phyloP scores from a whole-genome alignment of 768 basidiomycete species.

The Naganishia vaughanmartiniae region DNA sequence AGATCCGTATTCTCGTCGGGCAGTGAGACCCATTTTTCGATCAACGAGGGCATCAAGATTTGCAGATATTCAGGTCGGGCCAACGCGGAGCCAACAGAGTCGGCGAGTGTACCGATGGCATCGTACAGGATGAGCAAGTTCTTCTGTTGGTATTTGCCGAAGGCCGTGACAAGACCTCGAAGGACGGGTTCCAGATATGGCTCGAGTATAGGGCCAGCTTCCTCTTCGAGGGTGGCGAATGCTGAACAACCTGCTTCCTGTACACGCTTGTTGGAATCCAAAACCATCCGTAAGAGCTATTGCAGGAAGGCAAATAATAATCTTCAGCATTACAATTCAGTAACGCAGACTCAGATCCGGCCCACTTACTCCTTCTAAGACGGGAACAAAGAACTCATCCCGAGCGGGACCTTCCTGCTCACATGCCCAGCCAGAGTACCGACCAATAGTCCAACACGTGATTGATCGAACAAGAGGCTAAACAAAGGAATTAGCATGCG shows the following conservation, averaged over 20 bases:
- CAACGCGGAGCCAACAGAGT: conserved; percentile 85
- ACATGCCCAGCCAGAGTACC: conserved; percentile 94
- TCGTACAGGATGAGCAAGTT: conserved; percentile 98
- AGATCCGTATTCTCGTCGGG: conserved; percentile 88
- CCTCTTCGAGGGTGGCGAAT: conserved; percentile 96
- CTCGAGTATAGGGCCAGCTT: conserved; percentile 81
- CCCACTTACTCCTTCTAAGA: conserved; percentile 86
- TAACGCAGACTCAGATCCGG: not conserved
- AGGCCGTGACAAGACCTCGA: conserved; percentile 90
- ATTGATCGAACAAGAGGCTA: conserved; percentile 97
- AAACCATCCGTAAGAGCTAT: conserved; percentile 91
- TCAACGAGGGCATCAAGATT: conserved; percentile 92
- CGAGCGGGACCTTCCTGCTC: conserved; percentile 72
- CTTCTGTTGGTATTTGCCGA: conserved; percentile 98
- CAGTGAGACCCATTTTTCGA: conserved; percentile 82
- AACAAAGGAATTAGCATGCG: not conserved
- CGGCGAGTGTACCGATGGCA: conserved; percentile 96
- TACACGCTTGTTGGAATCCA: conserved; percentile 97
- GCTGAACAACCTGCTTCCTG: conserved; percentile 99
- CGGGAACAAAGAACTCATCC: conserved; percentile 86
- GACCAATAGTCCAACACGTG: conserved; percentile 98
- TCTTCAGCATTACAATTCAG: too few species aligned
- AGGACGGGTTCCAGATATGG: conserved; percentile 94
- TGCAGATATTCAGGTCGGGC: conserved; percentile 84
- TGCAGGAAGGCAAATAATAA: not conserved